Base-by-base conservation (phyloP, 176 grass and related monocot species). In the Aegilops sharonensis region DNA sequence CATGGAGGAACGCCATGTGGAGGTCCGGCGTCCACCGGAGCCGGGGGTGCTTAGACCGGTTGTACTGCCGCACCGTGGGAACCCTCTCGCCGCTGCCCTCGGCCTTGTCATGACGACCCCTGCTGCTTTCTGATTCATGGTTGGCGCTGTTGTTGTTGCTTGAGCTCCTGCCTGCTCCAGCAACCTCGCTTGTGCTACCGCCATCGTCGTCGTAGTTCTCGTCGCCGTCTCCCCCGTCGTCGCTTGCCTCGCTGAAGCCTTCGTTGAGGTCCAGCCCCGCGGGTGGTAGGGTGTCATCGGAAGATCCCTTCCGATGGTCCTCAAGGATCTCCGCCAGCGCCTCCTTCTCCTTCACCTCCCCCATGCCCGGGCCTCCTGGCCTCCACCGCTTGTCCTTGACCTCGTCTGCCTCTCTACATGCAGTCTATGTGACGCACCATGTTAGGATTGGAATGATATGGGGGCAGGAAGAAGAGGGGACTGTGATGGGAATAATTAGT, bases 11-110 rank as follows among this genome's bases (percentile, higher is more conserved):
- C 27, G 97, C 85, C 83, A 93, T 92, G 79, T 99, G 97, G 43
- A 99, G 97, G 83, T 99, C 94, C 1, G 92, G 90, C 32, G 97
- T 99, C 97, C 97, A 99, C 32, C 97, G 89, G 60, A 99, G 89
- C 35, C 97, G 89, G 15, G 94, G 94, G 8, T 89, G 85, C 80
- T 99, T 99, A 6, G 97, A 99, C 34, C 97, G 80, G 83, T 91
- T 92, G 85, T 99, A 99, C 81, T 93, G 97, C 89, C 97, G 78
- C 77, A 99, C 94, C 25, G 87, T 85, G 13, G 85, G 77, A 13
- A 70, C 24, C 77, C 83, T 61, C 52, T 90, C 85, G 11, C 83
- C 85, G 80, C 87, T 85, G 32, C 70, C 92, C 6, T 85, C 95
- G 0, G 29, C 87, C 81, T 94, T 92, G 23, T 78, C 77, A 50